These are phyloP conservation scores for Meripilus lineatus DNA, from an alignment of 1,284 basidiomycete genomes.

Conservation along the genomic window DNA sequence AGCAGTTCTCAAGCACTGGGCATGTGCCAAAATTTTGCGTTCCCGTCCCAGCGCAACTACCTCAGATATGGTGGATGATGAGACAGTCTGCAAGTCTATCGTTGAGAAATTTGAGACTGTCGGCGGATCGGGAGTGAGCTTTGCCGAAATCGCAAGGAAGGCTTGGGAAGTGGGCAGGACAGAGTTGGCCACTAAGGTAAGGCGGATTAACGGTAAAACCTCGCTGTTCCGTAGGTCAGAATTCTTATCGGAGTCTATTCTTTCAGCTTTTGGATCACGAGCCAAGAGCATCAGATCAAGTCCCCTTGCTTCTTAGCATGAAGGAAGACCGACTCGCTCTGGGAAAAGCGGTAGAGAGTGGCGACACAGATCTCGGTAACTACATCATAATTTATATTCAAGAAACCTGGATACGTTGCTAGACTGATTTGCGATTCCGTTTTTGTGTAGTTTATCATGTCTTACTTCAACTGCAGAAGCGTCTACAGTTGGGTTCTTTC, in stretches of 20 bases:
- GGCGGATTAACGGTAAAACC: no score
- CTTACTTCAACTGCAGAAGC: conserved; percentile 78
- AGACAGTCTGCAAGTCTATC: conserved; percentile 76
- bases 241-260: no score
- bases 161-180: conserved; percentile 91
- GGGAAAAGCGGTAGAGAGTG: conserved; percentile 88
- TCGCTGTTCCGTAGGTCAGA: background rate
- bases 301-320: conserved; percentile 90
- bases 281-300: conserved; percentile 85
- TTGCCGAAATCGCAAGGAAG: conserved; percentile 90
- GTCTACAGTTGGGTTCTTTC: conserved; percentile 86
- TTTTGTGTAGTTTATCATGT: conserved; percentile 77
- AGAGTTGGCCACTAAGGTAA: conserved; percentile 84
- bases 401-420: conserved; percentile 18
- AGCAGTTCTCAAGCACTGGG: conserved; percentile 93
- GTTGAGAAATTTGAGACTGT: conserved; percentile 82
- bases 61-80: conserved; percentile 61
- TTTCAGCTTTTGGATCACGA: conserved; percentile 88
- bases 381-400: no score
- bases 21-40: conserved; percentile 82
- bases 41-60: conserved; percentile 55
- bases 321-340: conserved; percentile 90
- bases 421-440: background rate
- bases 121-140: conserved; percentile 75
- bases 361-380: conserved; percentile 94